Percentiles rank a stretch among this genome's conserved stretches.
Conservation (phyloP, 2,329 filamentous ascomycete genomes). For the Sordariomycetes sp. region DNA sequence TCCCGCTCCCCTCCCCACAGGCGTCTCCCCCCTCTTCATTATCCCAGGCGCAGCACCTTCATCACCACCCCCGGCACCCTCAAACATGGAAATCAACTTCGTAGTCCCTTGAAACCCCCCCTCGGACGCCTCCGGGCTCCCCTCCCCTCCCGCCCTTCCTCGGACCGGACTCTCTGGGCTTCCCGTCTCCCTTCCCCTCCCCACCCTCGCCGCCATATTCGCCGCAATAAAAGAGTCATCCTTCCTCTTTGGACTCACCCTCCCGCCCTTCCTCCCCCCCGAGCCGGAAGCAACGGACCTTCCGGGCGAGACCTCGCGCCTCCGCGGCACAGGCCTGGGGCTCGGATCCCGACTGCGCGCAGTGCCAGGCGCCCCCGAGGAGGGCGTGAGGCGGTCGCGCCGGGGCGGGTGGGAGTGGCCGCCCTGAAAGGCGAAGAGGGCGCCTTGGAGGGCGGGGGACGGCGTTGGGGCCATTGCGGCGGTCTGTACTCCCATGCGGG, state of each 20-base stretch:
- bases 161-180: neutral
- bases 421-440: constrained; percentile 39
- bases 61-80: constrained; percentile 24
- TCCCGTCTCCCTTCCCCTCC: neutral
- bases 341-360: constrained; percentile 29
- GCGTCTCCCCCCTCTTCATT: neutral
- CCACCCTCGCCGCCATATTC: neutral
- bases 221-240: neutral
- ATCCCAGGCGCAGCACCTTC: neutral
- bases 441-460: constrained; percentile 32
- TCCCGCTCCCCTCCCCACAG: neutral
- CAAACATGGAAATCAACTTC: constrained; percentile 56
- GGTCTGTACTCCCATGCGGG: neutral
- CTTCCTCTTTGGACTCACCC: neutral
- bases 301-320: neutral
- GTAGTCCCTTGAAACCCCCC: constrained; percentile 47
- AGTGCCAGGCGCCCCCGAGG: constrained; percentile 15
- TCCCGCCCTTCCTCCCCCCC: neutral
- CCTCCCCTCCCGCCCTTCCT: neutral
- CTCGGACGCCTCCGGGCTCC: neutral
- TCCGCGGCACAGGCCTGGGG: constrained; percentile 13
- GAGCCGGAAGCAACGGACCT: neutral
- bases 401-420: constrained; percentile 41
- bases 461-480: neutral
- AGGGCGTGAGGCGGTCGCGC: neutral